phyloP scores from a whole-genome alignment of 441 rosid species.

The Erysimum cheiri region DNA sequence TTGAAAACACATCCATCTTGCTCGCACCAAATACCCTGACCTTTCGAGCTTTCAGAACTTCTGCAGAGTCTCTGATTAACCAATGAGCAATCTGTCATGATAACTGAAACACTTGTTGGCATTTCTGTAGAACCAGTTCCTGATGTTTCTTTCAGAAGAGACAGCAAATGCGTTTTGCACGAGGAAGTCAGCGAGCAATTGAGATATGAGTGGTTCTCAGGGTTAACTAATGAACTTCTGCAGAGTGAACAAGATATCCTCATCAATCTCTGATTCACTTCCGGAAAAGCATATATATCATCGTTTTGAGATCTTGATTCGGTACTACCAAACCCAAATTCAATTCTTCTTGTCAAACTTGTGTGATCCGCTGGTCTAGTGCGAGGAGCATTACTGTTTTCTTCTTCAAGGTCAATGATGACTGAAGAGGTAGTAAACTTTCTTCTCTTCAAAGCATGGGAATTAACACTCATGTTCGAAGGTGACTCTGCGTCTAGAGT shows the following conservation, averaged over 20 bases:
- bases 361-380: constrained; percentile 41
- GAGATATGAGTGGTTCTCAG: constrained; percentile 62
- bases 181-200: constrained; percentile 60
- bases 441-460: constrained; percentile 72
- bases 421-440: constrained; percentile 50
- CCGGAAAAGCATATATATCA: constrained; percentile 43
- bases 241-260: constrained; percentile 72
- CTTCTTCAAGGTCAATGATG: constrained; percentile 48
- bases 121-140: constrained; percentile 45
- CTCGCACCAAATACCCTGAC: constrained; percentile 73
- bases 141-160: constrained; percentile 56
- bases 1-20: constrained; percentile 94
- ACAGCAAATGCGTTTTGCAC: constrained; percentile 64
- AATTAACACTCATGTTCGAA: constrained; percentile 69
- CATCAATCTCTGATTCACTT: constrained; percentile 50
- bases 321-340: constrained; percentile 52
- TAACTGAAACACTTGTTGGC: constrained; percentile 56
- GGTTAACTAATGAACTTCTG: constrained; percentile 68
- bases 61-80: constrained; percentile 63
- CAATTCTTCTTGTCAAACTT: constrained; percentile 56
- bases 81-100: constrained; percentile 63
- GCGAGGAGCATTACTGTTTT: constrained; percentile 44
- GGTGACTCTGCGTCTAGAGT: constrained; percentile 61
- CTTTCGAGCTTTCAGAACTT: constrained; percentile 48
- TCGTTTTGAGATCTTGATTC: constrained; percentile 45